Base-by-base conservation (phyloP, 306 rosid genomes). In the Cicer arietinum region DNA sequence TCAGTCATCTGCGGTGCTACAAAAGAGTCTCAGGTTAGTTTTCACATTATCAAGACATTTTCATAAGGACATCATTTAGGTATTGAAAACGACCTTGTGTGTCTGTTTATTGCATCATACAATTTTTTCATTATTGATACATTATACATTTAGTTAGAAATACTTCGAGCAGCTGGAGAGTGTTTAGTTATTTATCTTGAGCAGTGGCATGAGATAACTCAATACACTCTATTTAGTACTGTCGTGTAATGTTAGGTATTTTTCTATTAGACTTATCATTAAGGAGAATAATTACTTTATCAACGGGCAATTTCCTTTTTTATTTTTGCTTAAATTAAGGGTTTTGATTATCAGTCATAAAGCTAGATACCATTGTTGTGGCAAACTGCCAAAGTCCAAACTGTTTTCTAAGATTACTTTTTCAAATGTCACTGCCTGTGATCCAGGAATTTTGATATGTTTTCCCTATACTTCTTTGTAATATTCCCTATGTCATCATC, bases 1-100 rank as follows among this genome's bases (percentile, higher is more conserved):
- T 90, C 97, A 3, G 99, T 94, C 65, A 94, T 94, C 30, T 87
- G 95, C 51, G 99, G 99, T 10, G 99, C 99, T 16, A 94, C 99
- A 10, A 94, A 91, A 79, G 99, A 94, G 76, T 89, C 96, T 80
- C 99, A 94, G 99, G 99, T 94, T 70, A 51, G 97, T 84, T 81
- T 53, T 59, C 57, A 0, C 71, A 22, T 45, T 66, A 35, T 45
- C 64, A 45, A 18, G 18, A 39, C 40, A n/a, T 69, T 20, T 74
- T 81, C 42, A 58, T 16, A 54, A 50, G 40, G 43, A 30, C 10
- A 12, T 59, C 43, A 59, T 59, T 59, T 30, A 12, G 2, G 10
- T 59, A 43, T 50, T 37, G 11, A 39, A 40, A 62, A 42, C 61
- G 62, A 61, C 11, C 45, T 45, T 10, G n/a, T 17, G 44, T 30